Conservation (phyloP, 441 rosid genomes). For the Metrosideros polymorpha region DNA sequence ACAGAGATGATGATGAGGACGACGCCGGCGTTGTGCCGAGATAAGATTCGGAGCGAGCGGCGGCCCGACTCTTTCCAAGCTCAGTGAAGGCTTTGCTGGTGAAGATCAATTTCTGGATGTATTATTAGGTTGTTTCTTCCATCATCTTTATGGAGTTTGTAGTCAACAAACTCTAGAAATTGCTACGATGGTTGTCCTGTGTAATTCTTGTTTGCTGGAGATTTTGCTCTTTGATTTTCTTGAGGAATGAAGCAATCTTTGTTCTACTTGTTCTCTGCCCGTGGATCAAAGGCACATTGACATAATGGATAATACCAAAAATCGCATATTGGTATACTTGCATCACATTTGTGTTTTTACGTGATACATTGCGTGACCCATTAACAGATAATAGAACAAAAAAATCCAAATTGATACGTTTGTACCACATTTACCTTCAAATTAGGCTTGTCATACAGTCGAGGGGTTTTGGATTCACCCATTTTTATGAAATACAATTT, state of each 20-base stretch:
- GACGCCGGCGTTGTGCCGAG: too few species aligned
- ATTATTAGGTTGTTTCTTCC: background rate
- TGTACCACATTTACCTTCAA: too few species aligned
- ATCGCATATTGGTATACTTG: background rate
- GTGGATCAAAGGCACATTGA: background rate
- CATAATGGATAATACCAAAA: fast-evolving
- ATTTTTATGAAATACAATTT: fast-evolving
- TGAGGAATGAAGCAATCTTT: background rate
- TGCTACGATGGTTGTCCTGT: background rate
- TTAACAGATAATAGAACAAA: too few species aligned
- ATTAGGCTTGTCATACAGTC: fast-evolving
- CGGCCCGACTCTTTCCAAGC: background rate
- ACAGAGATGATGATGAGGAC: too few species aligned
- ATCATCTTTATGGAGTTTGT: background rate
- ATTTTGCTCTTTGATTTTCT: background rate
- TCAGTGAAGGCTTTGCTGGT: background rate
- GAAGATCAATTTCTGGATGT: background rate
- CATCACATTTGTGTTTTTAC: fast-evolving
- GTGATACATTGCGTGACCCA: too few species aligned
- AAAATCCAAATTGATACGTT: too few species aligned
- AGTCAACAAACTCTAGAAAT: background rate
- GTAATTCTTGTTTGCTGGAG: background rate
- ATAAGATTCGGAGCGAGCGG: too few species aligned
- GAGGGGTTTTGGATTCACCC: fast-evolving
- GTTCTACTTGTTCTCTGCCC: background rate